A percentile compares a stretch with the other conserved stretches of the same genome.
Conservation (phyloP, 192 early-diverging fungal genomes). For the Linnemannia hyalina region DNA sequence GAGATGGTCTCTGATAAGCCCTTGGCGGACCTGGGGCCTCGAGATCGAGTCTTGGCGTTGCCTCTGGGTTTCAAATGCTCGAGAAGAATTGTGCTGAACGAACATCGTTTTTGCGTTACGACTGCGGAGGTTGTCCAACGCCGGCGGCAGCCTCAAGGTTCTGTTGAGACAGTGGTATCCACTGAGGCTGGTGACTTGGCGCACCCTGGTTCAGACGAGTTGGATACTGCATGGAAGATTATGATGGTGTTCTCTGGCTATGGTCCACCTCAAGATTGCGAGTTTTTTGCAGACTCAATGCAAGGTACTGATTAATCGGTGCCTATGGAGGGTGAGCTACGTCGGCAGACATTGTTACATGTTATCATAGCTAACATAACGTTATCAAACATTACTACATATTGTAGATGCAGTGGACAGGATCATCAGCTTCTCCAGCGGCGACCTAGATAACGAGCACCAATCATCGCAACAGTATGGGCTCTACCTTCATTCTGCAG, state of each 20-base stretch:
- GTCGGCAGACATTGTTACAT: not conserved
- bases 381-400: not conserved
- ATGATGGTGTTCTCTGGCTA: not conserved
- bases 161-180: too few relatives aligned
- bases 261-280: not conserved
- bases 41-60: not conserved
- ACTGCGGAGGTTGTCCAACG: constrained; percentile 4
- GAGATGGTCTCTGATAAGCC: not conserved
- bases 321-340: not conserved
- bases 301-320: not conserved
- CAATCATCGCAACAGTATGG: not conserved
- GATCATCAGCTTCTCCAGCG: not conserved
- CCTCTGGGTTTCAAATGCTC: constrained; percentile 20
- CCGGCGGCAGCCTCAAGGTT: not conserved
- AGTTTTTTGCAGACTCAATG: constrained; percentile 13
- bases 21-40: not conserved
- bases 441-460: not conserved
- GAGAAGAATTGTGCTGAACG: not conserved
- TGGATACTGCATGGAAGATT: not conserved
- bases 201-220: not conserved
- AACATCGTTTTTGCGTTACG: not conserved
- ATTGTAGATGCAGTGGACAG: constrained; percentile 19
- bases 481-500: not conserved
- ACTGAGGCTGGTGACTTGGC: not conserved
- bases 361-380: not conserved